Evolutionary conservation across 1,284 basidiomycete species (phyloP), one percentile per base, ranked within the genome.

Genomic region (Apiotrichum laibachii): DNA sequence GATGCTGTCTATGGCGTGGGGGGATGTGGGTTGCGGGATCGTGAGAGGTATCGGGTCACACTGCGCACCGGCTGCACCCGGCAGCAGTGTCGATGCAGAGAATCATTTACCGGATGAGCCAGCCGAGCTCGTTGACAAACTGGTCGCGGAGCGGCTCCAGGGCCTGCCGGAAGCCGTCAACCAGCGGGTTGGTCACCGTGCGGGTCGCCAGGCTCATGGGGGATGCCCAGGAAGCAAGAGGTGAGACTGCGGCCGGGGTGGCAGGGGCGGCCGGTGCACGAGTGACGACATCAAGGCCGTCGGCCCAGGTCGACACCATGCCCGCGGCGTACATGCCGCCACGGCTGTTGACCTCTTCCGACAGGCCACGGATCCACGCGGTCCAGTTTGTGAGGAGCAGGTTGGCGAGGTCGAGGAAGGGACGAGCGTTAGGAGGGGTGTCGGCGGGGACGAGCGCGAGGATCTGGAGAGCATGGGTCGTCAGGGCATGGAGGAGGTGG

Each of bases 281-380:
- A 7, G 50, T 50, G 12, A 76, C 52, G 16, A 61, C 39, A 15
- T 71, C 70, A 12, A 76, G 51, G 13, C 65, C 62, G 19, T 70
- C 65, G 15, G 63, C 65, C 75, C 75, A 77, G 2, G 50, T 53
- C 13, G 61, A 47, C 10, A 75, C 74, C 18, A 60, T 60, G 4
- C 66, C 63, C 31, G 68, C 66, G 0, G 73, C 70, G 55, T 66
- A 75, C 74, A 77, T 77, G 11, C 70, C 74, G 5, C 73, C 72
- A 15, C 64, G 63, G 35, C 66, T 61, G 62, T 77, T 77, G 50
- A 76, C 72, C 45, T 74, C 71, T 11, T 65, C 57, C 0, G 65
- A 67, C 9, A 77, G 55, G 18, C 52, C 53, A 2, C 51, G 37
- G 22, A 73, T 50, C 76, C 74, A 76, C 12, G 53, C 47, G 2